phyloP scores from a whole-genome alignment of 306 rosid genomes.

The Vachellia pachyceras region DNA sequence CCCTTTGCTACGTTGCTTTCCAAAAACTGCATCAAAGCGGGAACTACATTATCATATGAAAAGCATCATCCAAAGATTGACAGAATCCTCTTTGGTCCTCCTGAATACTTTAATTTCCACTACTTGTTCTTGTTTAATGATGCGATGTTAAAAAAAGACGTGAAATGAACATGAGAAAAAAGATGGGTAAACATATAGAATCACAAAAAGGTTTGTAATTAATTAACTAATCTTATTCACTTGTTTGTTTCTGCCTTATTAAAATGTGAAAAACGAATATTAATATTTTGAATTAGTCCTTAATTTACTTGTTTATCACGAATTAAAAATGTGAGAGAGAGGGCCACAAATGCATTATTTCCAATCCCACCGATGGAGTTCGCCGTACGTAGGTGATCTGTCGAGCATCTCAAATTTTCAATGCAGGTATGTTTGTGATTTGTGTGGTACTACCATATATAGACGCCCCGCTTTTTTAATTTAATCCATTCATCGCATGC shows the following conservation, averaged over 20 bases:
- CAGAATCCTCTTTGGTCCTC: slow-evolving; percentile 6
- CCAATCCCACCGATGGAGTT: background rate
- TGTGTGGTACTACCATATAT: no score
- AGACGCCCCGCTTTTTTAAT: background rate
- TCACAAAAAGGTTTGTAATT: background rate
- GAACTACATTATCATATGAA: background rate
- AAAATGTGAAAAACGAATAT: slow-evolving; percentile 1
- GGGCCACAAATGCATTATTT: background rate
- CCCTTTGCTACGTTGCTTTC: slow-evolving; percentile 2
- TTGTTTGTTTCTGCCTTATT: background rate
- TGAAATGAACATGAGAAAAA: background rate
- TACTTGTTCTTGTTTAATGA: background rate
- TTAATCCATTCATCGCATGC: background rate
- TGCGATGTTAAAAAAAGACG: background rate
- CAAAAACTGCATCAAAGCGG: slow-evolving; percentile 3
- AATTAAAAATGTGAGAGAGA: background rate
- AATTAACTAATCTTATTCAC: background rate
- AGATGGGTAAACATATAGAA: background rate
- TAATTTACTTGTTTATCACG: background rate
- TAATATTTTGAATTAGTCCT: no score
- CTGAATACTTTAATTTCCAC: background rate
- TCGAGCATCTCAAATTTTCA: background rate
- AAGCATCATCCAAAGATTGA: slow-evolving; percentile 5
- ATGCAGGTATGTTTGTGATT: no score
- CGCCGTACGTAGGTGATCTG: background rate